These are phyloP conservation scores for Exophiala mesophila DNA, from an alignment of 2,329 filamentous ascomycete species.

Conservation along the genomic window DNA sequence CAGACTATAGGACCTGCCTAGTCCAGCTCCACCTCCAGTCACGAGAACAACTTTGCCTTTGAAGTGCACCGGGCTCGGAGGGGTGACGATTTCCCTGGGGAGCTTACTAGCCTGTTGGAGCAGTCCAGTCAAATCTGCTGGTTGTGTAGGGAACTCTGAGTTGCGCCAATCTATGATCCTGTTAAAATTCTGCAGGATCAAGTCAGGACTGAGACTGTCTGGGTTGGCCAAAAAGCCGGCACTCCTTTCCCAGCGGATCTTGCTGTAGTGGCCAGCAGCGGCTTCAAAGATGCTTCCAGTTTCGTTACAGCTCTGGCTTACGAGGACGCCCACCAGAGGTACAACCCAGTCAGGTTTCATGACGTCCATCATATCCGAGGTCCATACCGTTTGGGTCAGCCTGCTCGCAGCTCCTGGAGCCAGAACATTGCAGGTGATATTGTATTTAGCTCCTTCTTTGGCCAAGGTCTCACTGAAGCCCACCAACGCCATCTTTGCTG, in stretches of 20 bases:
- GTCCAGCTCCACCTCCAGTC: conserved; percentile 78
- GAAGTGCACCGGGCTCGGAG: conserved; percentile 70
- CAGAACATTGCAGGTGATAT: conserved; percentile 91
- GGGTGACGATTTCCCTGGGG: conserved; percentile 61
- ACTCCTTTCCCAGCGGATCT: conserved; percentile 90
- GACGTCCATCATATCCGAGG: conserved; percentile 76
- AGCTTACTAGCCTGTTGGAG: conserved; percentile 78
- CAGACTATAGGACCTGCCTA: conserved; percentile 83
- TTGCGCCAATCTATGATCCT: conserved; percentile 78
- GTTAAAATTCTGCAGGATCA: conserved; percentile 82
- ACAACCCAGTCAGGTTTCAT: conserved; percentile 93
- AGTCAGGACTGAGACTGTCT: conserved; percentile 82
- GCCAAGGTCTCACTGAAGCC: conserved; percentile 96
- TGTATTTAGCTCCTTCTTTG: conserved; percentile 96
- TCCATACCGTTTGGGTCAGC: conserved; percentile 94
- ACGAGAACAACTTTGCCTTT: conserved; percentile 77
- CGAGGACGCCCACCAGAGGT: conserved; percentile 80
- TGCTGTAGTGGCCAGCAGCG: conserved; percentile 84
- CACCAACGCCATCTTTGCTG: conserved; percentile 89
- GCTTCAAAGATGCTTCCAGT: conserved; percentile 88
- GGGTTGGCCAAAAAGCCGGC: conserved; percentile 82
- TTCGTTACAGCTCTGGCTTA: conserved; percentile 81
- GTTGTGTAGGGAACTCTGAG: conserved; percentile 76
- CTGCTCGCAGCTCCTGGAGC: conserved; percentile 90
- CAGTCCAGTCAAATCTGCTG: conserved; percentile 79